Percentiles rank a stretch among this genome's conserved stretches.
Evolutionary conservation across 192 early-diverging fungal genomes (phyloP).

Genomic region (Glomus cerebriforme): DNA sequence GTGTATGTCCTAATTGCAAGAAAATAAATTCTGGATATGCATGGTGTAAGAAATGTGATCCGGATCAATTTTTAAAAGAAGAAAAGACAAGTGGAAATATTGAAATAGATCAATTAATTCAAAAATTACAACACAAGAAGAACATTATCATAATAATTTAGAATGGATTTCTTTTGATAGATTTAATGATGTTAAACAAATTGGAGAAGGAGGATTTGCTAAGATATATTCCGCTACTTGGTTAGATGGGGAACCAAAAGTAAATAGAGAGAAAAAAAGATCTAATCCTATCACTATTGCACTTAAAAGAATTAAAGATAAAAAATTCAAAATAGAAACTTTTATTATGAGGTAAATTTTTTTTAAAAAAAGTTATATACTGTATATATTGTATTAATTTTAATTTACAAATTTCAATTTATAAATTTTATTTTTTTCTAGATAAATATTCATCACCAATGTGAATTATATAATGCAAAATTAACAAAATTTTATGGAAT

Average conservation of each 20-base stretch:
- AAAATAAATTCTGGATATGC: no score
- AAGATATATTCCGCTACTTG: neutral
- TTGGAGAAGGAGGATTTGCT: neutral
- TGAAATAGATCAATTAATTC: no score
- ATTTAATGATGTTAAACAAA: neutral
- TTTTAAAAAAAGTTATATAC: no score
- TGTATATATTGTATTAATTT: no score
- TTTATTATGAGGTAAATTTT: no score
- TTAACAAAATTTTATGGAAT: neutral
- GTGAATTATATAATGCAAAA: neutral
- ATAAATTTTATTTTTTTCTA: neutral
- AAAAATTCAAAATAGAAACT: no score
- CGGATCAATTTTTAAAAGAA: neutral
- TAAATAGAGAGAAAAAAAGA: neutral
- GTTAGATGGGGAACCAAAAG: neutral
- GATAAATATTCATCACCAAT: neutral
- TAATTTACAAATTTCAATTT: no score
- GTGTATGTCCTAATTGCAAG: no score
- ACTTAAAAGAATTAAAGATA: neutral
- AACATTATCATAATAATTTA: neutral
- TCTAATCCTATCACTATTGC: neutral
- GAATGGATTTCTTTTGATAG: conserved; percentile 15
- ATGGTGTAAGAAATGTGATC: neutral
- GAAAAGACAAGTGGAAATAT: no score
- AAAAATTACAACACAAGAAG: no score